Evolutionary conservation across 106 monocot genomes (phyloP), one percentile per base, ranked within the genome.

Genomic region (Dendrobium huoshanense): DNA sequence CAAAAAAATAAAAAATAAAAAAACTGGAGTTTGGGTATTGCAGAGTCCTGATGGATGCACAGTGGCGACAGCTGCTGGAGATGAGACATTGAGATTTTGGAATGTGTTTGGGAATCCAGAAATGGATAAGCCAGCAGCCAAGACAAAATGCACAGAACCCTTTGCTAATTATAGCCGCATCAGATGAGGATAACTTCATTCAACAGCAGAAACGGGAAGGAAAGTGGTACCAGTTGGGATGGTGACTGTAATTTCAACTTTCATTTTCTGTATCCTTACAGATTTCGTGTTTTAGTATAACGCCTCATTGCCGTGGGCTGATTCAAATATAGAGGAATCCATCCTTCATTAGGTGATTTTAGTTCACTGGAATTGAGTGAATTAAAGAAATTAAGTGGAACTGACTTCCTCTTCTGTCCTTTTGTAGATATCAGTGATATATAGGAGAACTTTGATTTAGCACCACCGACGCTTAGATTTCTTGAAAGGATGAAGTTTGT

Each of bases 11-110:
- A 72, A 33, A 31, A n/a, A n/a, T n/a, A n/a, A 24, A 0, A 65
- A 65, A 70, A 31, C 51, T 1, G 51, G 17, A 10, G 68, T 64
- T 29, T 77, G 19, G 16, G n/a, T 9, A 19, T 79, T 90, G 81
- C 79, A 90, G 92, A 89, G 87, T 44, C 92, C 92, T 10, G 87
- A 92, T 81, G 91, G 89, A 6, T 85, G 78, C 19, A 87, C 87
- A 2, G 91, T 89, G 9, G 89, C 87, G 22, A 87, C 92, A 43
- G 92, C 92, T 4, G 87, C 85, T 2, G 92, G 84, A 49, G 89
- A 92, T 80, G 92, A 89, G 78, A 89, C 84, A n/a, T 77, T 89
- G 27, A 87, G 85, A 43, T 88, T 88, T 37, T 91, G 91, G 91
- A 89, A 87, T 61, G 89, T 89, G 3, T 92, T 92, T 84, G 92